A percentile compares a stretch with the other conserved stretches of the same genome.
These are phyloP conservation scores for Achlya hypogyna DNA, from an alignment of 352 stramenopile genomes.

Conservation along the genomic window DNA sequence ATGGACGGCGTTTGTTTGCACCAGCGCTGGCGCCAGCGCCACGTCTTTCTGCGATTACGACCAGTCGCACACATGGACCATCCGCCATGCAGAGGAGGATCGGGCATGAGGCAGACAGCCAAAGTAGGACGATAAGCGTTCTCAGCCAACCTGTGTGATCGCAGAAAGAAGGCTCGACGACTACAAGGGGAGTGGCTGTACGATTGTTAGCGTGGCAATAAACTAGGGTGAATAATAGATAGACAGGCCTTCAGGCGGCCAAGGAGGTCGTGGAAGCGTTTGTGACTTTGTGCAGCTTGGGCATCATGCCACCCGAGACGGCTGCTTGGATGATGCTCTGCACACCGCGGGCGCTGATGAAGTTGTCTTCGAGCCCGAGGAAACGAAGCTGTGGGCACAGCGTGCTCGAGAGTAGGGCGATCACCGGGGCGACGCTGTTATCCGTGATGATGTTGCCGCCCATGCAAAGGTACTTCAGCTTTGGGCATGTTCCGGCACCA, in stretches of 20 bases:
- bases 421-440: slow-evolving; percentile 60
- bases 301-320: slow-evolving; percentile 70
- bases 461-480: slow-evolving; percentile 79
- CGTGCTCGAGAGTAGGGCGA: slow-evolving; percentile 47
- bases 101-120: not conserved
- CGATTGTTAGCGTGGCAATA: not conserved
- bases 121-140: too few relatives aligned
- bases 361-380: slow-evolving; percentile 72
- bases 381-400: slow-evolving; percentile 68
- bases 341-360: slow-evolving; percentile 60
- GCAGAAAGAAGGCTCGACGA: too few relatives aligned
- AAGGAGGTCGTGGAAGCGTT: not conserved
- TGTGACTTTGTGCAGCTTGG: slow-evolving; percentile 57
- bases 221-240: not conserved
- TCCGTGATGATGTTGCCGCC: slow-evolving; percentile 80
- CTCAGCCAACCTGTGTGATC: too few relatives aligned
- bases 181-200: too few relatives aligned
- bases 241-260: not conserved
- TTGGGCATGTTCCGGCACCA: slow-evolving; percentile 32
- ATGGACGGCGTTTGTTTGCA: too few relatives aligned
- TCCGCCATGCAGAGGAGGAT: not conserved
- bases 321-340: slow-evolving; percentile 69
- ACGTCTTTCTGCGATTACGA: too few relatives aligned
- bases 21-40: too few relatives aligned
- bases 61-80: too few relatives aligned